Percentiles rank a stretch among this genome's conserved stretches.
phyloP scores from a whole-genome alignment of 75 land plant genomes.

The Pinus tabuliformis region DNA sequence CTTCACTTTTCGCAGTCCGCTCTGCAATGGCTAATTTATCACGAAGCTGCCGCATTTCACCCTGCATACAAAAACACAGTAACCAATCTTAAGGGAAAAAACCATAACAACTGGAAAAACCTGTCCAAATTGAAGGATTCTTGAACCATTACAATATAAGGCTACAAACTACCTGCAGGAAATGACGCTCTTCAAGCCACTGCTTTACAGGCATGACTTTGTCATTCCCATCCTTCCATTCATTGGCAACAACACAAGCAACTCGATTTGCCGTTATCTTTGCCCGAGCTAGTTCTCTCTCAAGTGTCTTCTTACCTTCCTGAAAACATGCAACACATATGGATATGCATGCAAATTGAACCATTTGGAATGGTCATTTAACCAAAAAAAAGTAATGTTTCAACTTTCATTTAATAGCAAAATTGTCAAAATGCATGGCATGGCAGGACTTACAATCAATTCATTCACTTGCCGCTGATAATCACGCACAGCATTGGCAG shows the following conservation, averaged over 20 bases:
- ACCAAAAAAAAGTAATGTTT: slow-evolving; percentile 87
- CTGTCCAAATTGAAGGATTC: background rate
- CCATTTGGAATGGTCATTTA: slow-evolving; percentile 13
- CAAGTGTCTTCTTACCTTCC: slow-evolving; percentile 91
- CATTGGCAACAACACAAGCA: slow-evolving; percentile 68
- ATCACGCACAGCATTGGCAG: slow-evolving; percentile 96
- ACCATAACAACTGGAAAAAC: background rate
- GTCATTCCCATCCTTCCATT: slow-evolving; percentile 96
- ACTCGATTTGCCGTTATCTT: slow-evolving; percentile 93
- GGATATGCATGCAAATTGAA: no score
- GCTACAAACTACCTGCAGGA: slow-evolving; percentile 64
- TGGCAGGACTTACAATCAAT: slow-evolving; percentile 85
- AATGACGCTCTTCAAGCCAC: slow-evolving; percentile 94
- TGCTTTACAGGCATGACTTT: slow-evolving; percentile 98
- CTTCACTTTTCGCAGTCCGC: slow-evolving; percentile 87
- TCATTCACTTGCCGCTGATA: slow-evolving; percentile 94
- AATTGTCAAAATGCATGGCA: slow-evolving; percentile 89
- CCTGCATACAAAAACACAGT: slow-evolving; percentile 34
- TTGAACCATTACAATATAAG: background rate
- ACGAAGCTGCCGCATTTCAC: slow-evolving; percentile 97
- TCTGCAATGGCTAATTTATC: slow-evolving; percentile 89
- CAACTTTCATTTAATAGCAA: slow-evolving; percentile 67
- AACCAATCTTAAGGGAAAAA: background rate
- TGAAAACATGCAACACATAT: slow-evolving; percentile 10
- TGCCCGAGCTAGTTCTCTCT: slow-evolving; percentile 89